Base-by-base conservation (phyloP, 805 yeast species). In the Candida saitoana region DNA sequence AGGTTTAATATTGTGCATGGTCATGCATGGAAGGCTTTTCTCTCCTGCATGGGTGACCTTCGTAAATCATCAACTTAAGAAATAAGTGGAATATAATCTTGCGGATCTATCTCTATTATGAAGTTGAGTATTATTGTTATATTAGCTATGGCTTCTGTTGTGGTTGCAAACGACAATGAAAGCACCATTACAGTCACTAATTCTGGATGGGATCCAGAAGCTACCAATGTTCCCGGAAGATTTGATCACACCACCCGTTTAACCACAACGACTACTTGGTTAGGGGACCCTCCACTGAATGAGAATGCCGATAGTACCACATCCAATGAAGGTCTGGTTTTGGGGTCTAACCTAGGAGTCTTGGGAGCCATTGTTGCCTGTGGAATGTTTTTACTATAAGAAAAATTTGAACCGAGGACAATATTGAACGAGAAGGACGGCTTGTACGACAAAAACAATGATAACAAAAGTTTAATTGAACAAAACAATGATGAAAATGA, bases 191-290 rank as follows among this genome's bases (percentile, higher is more conserved):
- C 31, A 4, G 14, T 36, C n/a, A 36, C 38, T n/a, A 20, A 24
- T 8, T 20, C 38, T 12, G 38, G 38, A 12, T 24, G 25, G 15
- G 24, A 24, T 9, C 38, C 38, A 22, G n/a, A 22, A 15, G 24
- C 38, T 36, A 36, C 38, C 15, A 36, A 36, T 36, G 38, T 36
- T n/a, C 30, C 30, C 5, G 38, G 38, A n/a, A 22, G 19, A 14
- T 36, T 36, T 16, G 38, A 36, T 24, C 38, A 24, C 16, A 36
- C 38, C 6, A 36, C 38, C 7, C 19, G 38, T 12, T 24, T 36
- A 12, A 36, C 38, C 18, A 36, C 38, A 4, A 36, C 38, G 7
- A 36, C 38, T 7, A 18, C 12, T 4, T 36, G 38, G 38, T 6
- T 12, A 29, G 32, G 32, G 11, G 32, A 29, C 5, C 32, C 32